Evolutionary conservation across 2,329 filamentous ascomycete species (phyloP), one percentile per base, ranked within the genome.

Genomic region (Pezicula radicicola): DNA sequence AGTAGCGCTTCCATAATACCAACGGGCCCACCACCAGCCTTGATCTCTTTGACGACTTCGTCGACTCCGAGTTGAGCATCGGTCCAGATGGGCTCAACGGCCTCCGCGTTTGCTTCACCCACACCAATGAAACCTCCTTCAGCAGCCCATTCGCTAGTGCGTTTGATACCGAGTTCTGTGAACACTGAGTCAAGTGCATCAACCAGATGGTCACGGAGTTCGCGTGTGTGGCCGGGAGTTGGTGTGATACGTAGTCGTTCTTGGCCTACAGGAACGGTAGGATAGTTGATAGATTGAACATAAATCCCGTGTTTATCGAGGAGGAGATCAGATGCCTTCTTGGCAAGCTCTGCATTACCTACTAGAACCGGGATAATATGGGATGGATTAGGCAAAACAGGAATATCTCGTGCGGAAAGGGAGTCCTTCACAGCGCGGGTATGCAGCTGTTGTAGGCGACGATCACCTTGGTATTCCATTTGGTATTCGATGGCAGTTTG

Each of bases 251-350:
- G 88, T 51, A 99, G 86, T 53, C 94, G 87, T 73, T 99, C 94
- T 76, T 99, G 92, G n/a, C 94, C 94, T 6, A 96, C 91, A 2
- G 94, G 94, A 3, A 99, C 94, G 48, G 94, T 99, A 2, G 94
- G 94, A 73, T 97, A 97, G 76, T 99, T 99, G 80, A 99, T 97
- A 50, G 91, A 91, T 74, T 99, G 94, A 25, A 99, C 94, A 68
- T 99, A 99, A 68, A 99, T 97, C 55, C 85, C 83, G 76, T 96
- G 89, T 60, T 96, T 88, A 60, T 88, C 85, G 13, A 99, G 81
- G 19, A 99, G 84, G 76, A 96, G 84, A 68, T 99, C 94, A 21
- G 90, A 96, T 7, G 94, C 94, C 62, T 87, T 79, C 78, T 94
- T 97, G 54, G 94, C 94, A 39, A 95, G 76, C 72, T 94, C 92